Base-by-base conservation (phyloP, 768 basidiomycete species). In the Gymnopilus junonius region DNA sequence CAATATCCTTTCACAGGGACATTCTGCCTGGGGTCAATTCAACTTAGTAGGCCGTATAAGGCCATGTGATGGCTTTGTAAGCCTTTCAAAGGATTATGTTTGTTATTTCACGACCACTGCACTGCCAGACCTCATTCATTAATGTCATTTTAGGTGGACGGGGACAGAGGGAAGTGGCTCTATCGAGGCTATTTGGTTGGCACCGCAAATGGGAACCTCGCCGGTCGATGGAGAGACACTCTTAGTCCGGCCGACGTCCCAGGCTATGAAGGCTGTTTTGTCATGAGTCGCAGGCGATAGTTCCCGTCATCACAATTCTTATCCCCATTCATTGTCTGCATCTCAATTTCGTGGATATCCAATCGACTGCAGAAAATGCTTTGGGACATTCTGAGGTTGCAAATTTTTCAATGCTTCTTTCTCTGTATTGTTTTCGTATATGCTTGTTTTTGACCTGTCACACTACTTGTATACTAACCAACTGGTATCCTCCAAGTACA, bases 21-120 rank as follows among this genome's bases (percentile, higher is more conserved):
- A 95, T 75, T 95, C 94, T 8, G 88, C 93, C 14, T 96, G 94
- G 94, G 94, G 94, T 23, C 88, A 92, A 66, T 96, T 95, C 76
- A 88, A 82, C 61, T 74, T 96, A 25, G 77, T 89, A 3, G 94
- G 94, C 37, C 85, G 94, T 17, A 83, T 96, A n/a, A 80, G 94
- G 59, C 85, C 89, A 15, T 87, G 84, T 69, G 94, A 95, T 72
- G 94, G 94, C 8, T 85, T 93, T 66, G 81, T 95, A 55, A 91
- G 85, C 64, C 71, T 95, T 8, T 86, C 84, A n/a, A 95, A 95
- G 72, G 88, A 93, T 84, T 95, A 95, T 72, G 93, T 93, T 73
- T 50, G 83, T 74, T 29, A 55, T 59, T 39, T 59, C 37, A 59
- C 65, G 34, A 39, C n/a, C 3, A 42, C 4, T 42, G 43, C 45